A percentile compares a stretch with the other conserved stretches of the same genome.
Conservation (phyloP, 2,329 filamentous ascomycete species). For the Didymella keratinophila region DNA sequence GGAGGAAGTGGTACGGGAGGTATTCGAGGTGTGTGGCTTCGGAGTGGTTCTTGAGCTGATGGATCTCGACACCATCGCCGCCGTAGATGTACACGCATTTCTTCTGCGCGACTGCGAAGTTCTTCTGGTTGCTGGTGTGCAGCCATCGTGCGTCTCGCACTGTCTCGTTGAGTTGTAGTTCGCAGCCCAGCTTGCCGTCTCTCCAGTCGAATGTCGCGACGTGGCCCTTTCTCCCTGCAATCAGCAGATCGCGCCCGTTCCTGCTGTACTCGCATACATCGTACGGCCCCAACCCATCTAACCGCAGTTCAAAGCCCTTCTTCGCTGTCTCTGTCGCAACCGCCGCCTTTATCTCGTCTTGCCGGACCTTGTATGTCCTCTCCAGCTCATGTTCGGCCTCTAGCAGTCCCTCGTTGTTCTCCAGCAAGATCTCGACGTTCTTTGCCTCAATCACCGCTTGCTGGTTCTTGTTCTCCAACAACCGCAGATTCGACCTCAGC, state of each 20-base stretch:
- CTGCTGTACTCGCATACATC: slow-evolving; percentile 86
- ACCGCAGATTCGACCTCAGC: slow-evolving; percentile 78
- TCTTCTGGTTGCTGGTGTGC: slow-evolving; percentile 80
- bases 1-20: slow-evolving; percentile 92
- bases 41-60: slow-evolving; percentile 87
- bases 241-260: slow-evolving; percentile 84
- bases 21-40: slow-evolving; percentile 96
- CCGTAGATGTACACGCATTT: slow-evolving; percentile 98
- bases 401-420: slow-evolving; percentile 84
- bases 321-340: slow-evolving; percentile 85
- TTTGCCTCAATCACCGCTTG: slow-evolving; percentile 84
- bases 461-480: slow-evolving; percentile 82
- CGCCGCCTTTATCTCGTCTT: slow-evolving; percentile 79
- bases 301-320: slow-evolving; percentile 88
- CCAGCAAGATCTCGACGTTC: slow-evolving; percentile 92
- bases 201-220: slow-evolving; percentile 97
- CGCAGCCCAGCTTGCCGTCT: slow-evolving; percentile 87
- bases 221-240: slow-evolving; percentile 92
- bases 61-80: slow-evolving; percentile 85
- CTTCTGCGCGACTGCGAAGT: slow-evolving; percentile 95
- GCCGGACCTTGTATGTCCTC: slow-evolving; percentile 88
- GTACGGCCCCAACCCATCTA: slow-evolving; percentile 82
- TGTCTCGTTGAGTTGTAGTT: slow-evolving; percentile 89
- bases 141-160: slow-evolving; percentile 89
- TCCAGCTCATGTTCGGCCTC: slow-evolving; percentile 90